These are phyloP conservation scores for Xanthoceras sorbifolium DNA, from an alignment of 345 rosid species.

Conservation along the genomic window DNA sequence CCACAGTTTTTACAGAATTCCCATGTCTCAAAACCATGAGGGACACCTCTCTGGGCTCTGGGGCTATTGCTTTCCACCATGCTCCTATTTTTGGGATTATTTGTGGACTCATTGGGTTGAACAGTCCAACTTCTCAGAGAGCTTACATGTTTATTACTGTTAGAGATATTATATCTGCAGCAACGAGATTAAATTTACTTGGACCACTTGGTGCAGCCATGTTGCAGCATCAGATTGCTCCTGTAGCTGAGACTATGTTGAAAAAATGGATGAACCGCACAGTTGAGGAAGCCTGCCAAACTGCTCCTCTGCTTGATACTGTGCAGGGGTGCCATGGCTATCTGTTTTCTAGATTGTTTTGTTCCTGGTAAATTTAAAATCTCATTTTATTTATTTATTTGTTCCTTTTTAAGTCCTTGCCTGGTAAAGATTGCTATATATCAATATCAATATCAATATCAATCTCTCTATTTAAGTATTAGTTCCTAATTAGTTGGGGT, in stretches of 20 bases:
- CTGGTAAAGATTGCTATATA: not conserved
- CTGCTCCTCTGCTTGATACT: slow-evolving; percentile 76
- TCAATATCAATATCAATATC: not conserved
- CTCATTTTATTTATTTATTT: too few species aligned
- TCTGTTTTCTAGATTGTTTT: slow-evolving; percentile 83
- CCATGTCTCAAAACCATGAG: slow-evolving; percentile 59
- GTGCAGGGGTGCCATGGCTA: slow-evolving; percentile 79
- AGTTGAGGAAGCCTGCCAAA: slow-evolving; percentile 80
- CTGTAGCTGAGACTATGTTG: slow-evolving; percentile 55
- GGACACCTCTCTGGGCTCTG: slow-evolving; percentile 40
- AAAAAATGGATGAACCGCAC: slow-evolving; percentile 63
- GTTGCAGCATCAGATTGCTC: slow-evolving; percentile 74
- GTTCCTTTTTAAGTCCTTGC: too few species aligned
- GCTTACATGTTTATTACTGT: slow-evolving; percentile 73
- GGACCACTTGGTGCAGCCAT: slow-evolving; percentile 81
- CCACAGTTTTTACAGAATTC: slow-evolving; percentile 61
- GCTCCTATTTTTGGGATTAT: slow-evolving; percentile 83
- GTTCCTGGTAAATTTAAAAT: slow-evolving; percentile 48
- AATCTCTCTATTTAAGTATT: not conserved
- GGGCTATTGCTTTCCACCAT: slow-evolving; percentile 56
- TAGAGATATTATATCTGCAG: slow-evolving; percentile 83
- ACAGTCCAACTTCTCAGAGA: slow-evolving; percentile 63
- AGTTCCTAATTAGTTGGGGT: not conserved
- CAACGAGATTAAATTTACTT: slow-evolving; percentile 78
- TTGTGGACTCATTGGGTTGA: slow-evolving; percentile 75